Percentiles rank a stretch among this genome's conserved stretches.
phyloP scores from a whole-genome alignment of 208 protist species.

The Acanthamoeba polyphaga region DNA sequence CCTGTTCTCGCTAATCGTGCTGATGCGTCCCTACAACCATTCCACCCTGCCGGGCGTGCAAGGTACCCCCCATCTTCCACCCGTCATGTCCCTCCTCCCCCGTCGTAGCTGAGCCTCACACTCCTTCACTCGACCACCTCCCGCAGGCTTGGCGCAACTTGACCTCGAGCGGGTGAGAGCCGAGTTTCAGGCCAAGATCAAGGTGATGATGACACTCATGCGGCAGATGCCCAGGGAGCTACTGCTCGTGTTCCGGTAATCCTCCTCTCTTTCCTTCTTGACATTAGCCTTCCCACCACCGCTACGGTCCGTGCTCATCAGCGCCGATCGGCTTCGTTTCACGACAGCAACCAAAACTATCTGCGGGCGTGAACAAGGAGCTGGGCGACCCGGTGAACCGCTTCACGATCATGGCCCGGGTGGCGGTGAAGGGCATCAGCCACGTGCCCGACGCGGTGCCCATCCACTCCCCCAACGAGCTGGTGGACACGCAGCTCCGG shows the following conservation, averaged over 20 bases:
- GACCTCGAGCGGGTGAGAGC: slow-evolving; percentile 1
- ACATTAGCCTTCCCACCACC: too few relatives aligned
- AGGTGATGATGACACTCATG: slow-evolving; percentile 19
- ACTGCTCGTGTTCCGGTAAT: slow-evolving; percentile 31
- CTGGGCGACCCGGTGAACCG: slow-evolving; percentile 59
- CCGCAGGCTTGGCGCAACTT: slow-evolving; percentile 1
- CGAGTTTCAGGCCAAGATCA: slow-evolving; percentile 19
- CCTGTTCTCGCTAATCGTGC: slow-evolving; percentile 22
- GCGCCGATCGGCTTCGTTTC: too few relatives aligned
- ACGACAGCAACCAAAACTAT: slow-evolving; percentile 55
- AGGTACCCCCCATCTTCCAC: background rate
- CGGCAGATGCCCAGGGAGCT: slow-evolving; percentile 32
- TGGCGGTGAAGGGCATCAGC: slow-evolving; percentile 19
- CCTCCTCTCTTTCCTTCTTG: background rate
- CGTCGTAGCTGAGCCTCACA: background rate
- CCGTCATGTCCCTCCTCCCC: background rate
- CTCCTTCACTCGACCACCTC: background rate
- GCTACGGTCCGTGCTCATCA: too few relatives aligned
- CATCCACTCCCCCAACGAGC: background rate
- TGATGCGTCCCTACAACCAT: slow-evolving; percentile 46
- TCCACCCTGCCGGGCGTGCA: slow-evolving; percentile 8
- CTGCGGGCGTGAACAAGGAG: slow-evolving; percentile 64
- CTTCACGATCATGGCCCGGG: slow-evolving; percentile 53
- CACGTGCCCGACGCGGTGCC: background rate
- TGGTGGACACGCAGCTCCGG: background rate